These are phyloP conservation scores for Bisporella sp. DNA, from an alignment of 2,329 filamentous ascomycete species.

Conservation along the genomic window DNA sequence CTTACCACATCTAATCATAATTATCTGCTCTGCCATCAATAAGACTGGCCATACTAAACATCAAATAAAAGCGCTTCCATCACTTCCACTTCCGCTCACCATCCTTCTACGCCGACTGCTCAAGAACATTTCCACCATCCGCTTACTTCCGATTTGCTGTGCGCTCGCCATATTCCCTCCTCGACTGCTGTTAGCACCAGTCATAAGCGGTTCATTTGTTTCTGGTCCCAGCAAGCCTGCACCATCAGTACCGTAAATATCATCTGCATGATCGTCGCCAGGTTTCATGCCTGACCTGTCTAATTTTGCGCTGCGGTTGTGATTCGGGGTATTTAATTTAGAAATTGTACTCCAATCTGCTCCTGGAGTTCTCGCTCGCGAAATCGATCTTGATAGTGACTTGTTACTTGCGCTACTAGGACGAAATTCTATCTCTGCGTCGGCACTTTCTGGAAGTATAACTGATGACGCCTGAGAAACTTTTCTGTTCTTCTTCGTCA, in stretches of 20 bases:
- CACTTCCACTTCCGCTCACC: constrained; percentile 32
- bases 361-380: constrained; percentile 1
- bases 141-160: constrained; percentile 37
- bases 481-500: constrained; percentile 14
- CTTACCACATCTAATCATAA: too few relatives aligned
- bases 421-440: constrained; percentile 13
- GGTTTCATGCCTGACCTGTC: neutral
- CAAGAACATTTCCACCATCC: constrained; percentile 49
- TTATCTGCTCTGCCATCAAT: too few relatives aligned
- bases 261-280: constrained; percentile 7
- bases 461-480: too few relatives aligned
- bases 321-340: neutral
- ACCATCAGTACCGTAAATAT: constrained; percentile 12
- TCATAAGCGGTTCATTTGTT: neutral
- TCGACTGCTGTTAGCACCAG: neutral
- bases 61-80: constrained; percentile 12
- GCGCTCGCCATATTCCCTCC: constrained; percentile 18
- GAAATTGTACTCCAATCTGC: neutral
- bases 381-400: neutral
- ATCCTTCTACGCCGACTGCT: constrained; percentile 40
- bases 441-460: constrained; percentile 14
- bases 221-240: constrained; percentile 15
- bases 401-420: constrained; percentile 1
- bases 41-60: neutral
- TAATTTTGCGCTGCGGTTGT: neutral